Conservation (phyloP, 192 early-diverging fungal genomes). For the Rhizoclosmatium sp. region DNA sequence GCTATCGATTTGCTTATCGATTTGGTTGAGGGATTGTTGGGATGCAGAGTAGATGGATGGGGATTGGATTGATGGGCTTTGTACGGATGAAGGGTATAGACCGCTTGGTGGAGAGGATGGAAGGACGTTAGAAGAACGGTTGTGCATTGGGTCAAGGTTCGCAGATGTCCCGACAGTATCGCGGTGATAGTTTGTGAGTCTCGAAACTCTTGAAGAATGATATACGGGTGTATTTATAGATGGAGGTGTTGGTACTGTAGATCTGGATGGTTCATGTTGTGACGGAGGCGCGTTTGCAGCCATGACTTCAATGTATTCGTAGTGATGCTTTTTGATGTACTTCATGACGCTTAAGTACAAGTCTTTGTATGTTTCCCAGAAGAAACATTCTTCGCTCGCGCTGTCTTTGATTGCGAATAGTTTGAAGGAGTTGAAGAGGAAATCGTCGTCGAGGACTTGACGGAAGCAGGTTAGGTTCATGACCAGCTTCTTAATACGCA, state of each 20-base stretch:
- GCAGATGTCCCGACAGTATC: no score
- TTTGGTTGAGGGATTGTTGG: background rate
- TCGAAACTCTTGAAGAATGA: no score
- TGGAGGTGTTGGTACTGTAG: background rate
- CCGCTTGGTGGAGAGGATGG: background rate
- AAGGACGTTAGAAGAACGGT: background rate
- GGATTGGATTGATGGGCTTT: background rate
- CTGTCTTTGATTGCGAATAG: conserved; percentile 1
- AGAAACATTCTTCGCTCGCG: conserved; percentile 2
- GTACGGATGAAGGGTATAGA: background rate
- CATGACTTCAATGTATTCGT: background rate
- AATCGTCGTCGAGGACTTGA: background rate
- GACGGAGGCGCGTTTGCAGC: background rate
- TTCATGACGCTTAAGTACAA: background rate
- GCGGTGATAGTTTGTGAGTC: no score
- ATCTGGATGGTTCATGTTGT: background rate
- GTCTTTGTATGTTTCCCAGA: conserved; percentile 23
- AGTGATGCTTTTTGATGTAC: background rate
- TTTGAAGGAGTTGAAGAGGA: conserved; percentile 14
- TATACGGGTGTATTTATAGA: background rate
- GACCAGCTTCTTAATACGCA: background rate
- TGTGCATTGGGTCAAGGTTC: background rate
- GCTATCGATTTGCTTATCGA: no score
- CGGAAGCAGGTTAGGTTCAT: background rate
- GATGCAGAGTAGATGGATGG: background rate